phyloP scores from a whole-genome alignment of 2,329 filamentous ascomycete species.

The Penicillium sp. region DNA sequence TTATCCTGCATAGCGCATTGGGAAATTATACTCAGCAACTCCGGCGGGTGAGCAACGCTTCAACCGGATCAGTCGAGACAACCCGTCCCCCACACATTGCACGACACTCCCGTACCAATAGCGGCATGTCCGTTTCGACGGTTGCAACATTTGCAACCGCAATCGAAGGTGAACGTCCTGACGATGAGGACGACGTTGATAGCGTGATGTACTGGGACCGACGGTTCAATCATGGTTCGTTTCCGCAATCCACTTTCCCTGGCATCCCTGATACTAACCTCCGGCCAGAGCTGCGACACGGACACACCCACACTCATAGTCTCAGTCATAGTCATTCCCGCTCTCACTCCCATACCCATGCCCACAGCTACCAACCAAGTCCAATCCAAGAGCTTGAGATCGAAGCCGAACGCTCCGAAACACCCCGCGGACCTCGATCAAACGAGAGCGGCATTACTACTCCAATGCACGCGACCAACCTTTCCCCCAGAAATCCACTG shows the following conservation, averaged over 20 bases:
- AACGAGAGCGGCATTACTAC: not conserved
- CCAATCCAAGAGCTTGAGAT: constrained; percentile 14
- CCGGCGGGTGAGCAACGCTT: constrained; percentile 37
- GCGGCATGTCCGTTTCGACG: constrained; percentile 61
- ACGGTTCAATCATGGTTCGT: constrained; percentile 37
- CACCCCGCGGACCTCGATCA: constrained; percentile 23
- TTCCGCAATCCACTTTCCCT: not conserved
- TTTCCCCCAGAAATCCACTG: constrained; percentile 29
- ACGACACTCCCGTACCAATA: constrained; percentile 52
- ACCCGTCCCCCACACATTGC: constrained; percentile 38
- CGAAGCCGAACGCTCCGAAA: constrained; percentile 21
- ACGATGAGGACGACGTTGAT: constrained; percentile 43
- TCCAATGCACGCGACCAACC: constrained; percentile 9
- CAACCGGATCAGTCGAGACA: constrained; percentile 53
- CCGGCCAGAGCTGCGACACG: constrained; percentile 29
- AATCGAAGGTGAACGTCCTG: constrained; percentile 48
- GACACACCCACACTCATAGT: constrained; percentile 17
- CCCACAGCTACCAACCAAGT: constrained; percentile 19
- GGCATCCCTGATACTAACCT: constrained; percentile 6
- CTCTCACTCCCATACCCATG: constrained; percentile 8
- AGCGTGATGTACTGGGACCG: constrained; percentile 42
- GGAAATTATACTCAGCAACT: constrained; percentile 55
- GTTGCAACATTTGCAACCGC: constrained; percentile 64
- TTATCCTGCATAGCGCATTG: constrained; percentile 90
- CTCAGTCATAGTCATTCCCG: constrained; percentile 19